These are phyloP conservation scores for Rauvolfia tetraphylla DNA, from an alignment of 257 asterid genomes.

Conservation along the genomic window DNA sequence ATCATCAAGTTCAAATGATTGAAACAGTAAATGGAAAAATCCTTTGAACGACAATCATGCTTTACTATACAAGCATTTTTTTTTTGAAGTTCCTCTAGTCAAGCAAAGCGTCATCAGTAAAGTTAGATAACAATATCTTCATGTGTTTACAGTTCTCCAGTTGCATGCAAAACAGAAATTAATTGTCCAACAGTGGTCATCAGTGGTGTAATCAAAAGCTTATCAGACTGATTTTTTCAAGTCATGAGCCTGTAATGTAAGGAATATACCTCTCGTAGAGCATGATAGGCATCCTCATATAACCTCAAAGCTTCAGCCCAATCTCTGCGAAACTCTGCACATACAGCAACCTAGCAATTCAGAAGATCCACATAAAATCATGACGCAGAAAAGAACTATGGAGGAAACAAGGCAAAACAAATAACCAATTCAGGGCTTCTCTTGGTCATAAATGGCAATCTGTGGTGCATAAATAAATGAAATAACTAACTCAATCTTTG, in stretches of 20 bases:
- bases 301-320: constrained; percentile 90
- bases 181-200: constrained; percentile 12
- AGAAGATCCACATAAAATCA: constrained; percentile 42
- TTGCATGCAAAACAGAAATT: background rate
- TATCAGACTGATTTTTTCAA: constrained; percentile 14
- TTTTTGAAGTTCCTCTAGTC: too few species aligned
- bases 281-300: constrained; percentile 87
- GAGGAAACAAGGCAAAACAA: constrained; percentile 16
- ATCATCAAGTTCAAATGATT: background rate
- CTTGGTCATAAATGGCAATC: background rate
- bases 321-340: constrained; percentile 95
- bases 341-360: constrained; percentile 89
- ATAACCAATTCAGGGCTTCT: background rate
- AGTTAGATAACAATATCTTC: background rate
- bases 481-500: background rate
- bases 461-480: background rate
- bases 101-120: background rate
- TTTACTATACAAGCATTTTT: background rate
- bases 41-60: background rate
- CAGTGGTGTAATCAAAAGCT: background rate
- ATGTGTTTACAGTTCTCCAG: background rate
- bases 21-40: background rate
- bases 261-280: constrained; percentile 72
- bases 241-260: constrained; percentile 13
- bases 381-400: constrained; percentile 27